Evolutionary conservation across 163 green algal species (phyloP).

Genomic region (Dunaliella salina): DNA sequence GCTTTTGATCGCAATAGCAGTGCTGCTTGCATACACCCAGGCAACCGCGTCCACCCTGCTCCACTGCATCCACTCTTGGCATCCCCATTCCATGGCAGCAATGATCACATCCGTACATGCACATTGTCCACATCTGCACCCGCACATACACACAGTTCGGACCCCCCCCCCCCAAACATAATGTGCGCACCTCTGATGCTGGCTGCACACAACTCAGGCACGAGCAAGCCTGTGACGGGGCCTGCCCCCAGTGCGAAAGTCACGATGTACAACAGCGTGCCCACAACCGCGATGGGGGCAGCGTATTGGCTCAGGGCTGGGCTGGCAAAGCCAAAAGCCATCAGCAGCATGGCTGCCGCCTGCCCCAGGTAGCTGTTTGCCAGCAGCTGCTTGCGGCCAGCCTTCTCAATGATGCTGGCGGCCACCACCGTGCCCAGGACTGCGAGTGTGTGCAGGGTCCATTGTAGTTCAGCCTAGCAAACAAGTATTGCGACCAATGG

Average conservation of each 20-base stretch:
- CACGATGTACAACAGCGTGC: conserved; percentile 70
- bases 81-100: too few species aligned
- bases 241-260: conserved; percentile 87
- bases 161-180: too few species aligned
- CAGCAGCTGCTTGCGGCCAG: conserved; percentile 87
- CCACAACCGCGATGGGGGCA: conserved; percentile 59
- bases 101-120: too few species aligned
- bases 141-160: too few species aligned
- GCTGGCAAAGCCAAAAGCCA: conserved; percentile 51
- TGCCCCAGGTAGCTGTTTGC: conserved; percentile 58
- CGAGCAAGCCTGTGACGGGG: conserved; percentile 84
- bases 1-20: too few species aligned
- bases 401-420: conserved; percentile 76
- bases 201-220: conserved; percentile 82
- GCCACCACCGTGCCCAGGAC: conserved; percentile 87
- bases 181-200: conserved; percentile 59
- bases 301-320: conserved; percentile 25
- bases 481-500: too few species aligned
- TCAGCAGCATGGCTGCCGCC: conserved; percentile 63
- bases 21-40: too few species aligned
- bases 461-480: too few species aligned
- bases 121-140: too few species aligned
- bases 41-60: too few species aligned
- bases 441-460: background rate
- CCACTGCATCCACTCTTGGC: too few species aligned